Base-by-base conservation (phyloP, 371 early-diverging fungal species). In the Mucor piriformis region DNA sequence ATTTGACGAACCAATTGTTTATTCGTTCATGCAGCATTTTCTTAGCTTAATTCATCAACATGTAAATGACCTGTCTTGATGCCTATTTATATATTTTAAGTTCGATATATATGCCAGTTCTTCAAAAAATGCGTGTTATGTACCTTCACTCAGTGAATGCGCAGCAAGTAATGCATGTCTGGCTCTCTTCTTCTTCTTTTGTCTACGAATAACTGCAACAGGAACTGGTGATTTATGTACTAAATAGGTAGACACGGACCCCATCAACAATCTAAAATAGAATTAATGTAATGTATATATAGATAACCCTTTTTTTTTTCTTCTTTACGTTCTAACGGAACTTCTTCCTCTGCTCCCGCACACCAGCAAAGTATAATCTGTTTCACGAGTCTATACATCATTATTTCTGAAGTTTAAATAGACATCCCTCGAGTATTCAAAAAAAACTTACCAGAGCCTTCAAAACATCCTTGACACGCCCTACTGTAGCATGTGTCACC, bases 121-220 rank as follows among this genome's bases (percentile, higher is more conserved):
- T n/a, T n/a, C n/a, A n/a, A n/a, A n/a, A 6, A 4, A 20, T 32
- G 6, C 40, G 18, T 23, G 15, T 15, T 16, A 8, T 47, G 59
- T 66, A 74, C 73, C 67, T 61, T 72, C 66, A 46, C 73, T 76
- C 43, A 74, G 34, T 3, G 72, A 54, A 35, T 56, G 66, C 8
- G 64, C 65, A 43, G 54, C 43, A 11, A 61, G 20, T 21, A 24
- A 16, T 42, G 65, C 64, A 43, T 59, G 64, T 16, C 34, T 49
- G n/a, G 24, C 32, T 43, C 50, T 67, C 59, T 73, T 74, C 56
- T 79, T 64, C 50, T 76, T 76, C 52, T 77, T 74, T 35, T 76
- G 77, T 23, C 70, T 73, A 13, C 80, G 73, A 37, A 84, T 75
- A 2, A 84, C 85, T 49, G 76, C 76, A 16, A 84, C 85, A 1